Conservation (phyloP, 2,329 filamentous ascomycete species). For the Dichotomopilus funicola region DNA sequence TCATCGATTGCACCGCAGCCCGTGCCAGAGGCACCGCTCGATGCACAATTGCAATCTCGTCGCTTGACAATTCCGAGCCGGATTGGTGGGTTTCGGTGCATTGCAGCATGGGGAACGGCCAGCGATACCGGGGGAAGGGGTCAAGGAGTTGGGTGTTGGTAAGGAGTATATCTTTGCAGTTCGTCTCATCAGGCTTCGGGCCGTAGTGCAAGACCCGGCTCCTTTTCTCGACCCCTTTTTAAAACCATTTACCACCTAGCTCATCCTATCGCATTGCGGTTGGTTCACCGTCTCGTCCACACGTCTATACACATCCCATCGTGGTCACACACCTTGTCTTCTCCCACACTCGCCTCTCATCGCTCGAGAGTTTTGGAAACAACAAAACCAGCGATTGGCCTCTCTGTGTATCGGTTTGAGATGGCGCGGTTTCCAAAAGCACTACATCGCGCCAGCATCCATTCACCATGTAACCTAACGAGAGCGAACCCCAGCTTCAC, state of each 20-base stretch:
- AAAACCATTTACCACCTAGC: no score
- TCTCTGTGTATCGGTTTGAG: not conserved
- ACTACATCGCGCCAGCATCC: conserved; percentile 1
- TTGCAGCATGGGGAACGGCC: not conserved
- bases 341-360: no score
- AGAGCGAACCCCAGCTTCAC: not conserved
- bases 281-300: no score
- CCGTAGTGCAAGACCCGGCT: not conserved
- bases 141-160: not conserved
- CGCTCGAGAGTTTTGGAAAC: no score
- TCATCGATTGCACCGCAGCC: conserved; percentile 20
- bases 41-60: conserved; percentile 14
- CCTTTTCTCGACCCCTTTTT: no score
- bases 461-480: conserved; percentile 1
- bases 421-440: conserved; percentile 11
- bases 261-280: no score
- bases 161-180: conserved; percentile 8
- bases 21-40: conserved; percentile 19
- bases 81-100: conserved; percentile 8
- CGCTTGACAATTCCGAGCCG: not conserved
- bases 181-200: not conserved
- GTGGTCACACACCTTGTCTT: no score
- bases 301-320: no score
- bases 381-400: no score
- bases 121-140: conserved; percentile 16